A percentile compares a stretch with the other conserved stretches of the same genome.
phyloP scores from a whole-genome alignment of 306 rosid genomes.

The Cyamopsis tetragonoloba region DNA sequence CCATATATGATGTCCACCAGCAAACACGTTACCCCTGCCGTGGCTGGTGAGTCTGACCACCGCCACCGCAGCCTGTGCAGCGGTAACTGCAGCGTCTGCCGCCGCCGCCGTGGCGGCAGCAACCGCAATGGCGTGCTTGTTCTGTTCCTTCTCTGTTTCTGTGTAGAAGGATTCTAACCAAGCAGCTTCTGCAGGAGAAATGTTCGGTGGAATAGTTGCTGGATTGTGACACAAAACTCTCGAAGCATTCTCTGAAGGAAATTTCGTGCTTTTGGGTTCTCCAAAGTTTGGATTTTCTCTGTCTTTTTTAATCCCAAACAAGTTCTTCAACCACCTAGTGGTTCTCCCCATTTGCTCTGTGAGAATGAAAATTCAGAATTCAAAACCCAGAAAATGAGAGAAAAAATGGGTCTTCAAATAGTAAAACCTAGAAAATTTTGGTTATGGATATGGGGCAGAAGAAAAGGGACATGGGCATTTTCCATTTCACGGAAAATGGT shows the following conservation, averaged over 20 bases:
- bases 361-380: not conserved
- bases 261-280: conserved; percentile 26
- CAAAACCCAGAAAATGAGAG: not conserved
- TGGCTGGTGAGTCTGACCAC: conserved; percentile 81
- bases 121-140: conserved; percentile 87
- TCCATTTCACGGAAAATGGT: conserved; percentile 41
- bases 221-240: conserved; percentile 56
- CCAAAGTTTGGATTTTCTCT: conserved; percentile 36
- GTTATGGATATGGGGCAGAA: conserved; percentile 1
- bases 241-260: not conserved
- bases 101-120: conserved; percentile 88
- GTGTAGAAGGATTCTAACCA: conserved; percentile 65
- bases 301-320: conserved; percentile 65
- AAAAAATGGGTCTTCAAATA: conserved; percentile 18
- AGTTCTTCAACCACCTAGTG: conserved; percentile 65
- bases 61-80: conserved; percentile 80
- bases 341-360: conserved; percentile 61
- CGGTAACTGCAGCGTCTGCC: conserved; percentile 85
- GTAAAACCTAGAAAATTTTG: conserved; percentile 21
- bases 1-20: conserved; percentile 55
- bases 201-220: conserved; percentile 69
- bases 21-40: conserved; percentile 67
- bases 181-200: conserved; percentile 71
- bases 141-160: conserved; percentile 66
- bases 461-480: not conserved